phyloP scores from a whole-genome alignment of 805 yeast species.

The Starmerella bacillaris region DNA sequence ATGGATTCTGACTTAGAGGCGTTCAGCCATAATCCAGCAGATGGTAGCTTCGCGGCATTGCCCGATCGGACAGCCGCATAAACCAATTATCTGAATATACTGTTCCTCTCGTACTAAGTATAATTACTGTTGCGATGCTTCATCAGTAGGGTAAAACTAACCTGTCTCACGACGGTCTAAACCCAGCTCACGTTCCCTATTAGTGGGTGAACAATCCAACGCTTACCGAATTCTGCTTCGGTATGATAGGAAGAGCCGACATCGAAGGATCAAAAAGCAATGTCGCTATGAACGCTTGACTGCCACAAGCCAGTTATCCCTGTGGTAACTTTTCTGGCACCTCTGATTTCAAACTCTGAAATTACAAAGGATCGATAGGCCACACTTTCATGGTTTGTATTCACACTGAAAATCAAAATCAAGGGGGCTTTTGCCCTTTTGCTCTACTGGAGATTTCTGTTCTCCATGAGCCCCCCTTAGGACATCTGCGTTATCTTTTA shows the following conservation, averaged over 20 bases:
- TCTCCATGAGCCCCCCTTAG: conserved; percentile 32
- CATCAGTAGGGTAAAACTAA: conserved; percentile 31
- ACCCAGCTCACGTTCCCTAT: conserved; percentile 31
- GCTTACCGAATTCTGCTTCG: conserved; percentile 33
- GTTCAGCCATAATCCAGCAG: conserved; percentile 31
- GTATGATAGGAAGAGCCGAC: conserved; percentile 35
- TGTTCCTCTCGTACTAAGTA: conserved; percentile 27
- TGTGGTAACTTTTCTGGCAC: conserved; percentile 30
- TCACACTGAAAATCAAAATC: conserved; percentile 23
- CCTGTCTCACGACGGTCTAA: conserved; percentile 32
- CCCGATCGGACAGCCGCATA: conserved; percentile 32
- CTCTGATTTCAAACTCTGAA: conserved; percentile 31
- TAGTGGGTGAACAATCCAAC: conserved; percentile 33
- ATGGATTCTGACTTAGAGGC: conserved; percentile 37
- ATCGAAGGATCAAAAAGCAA: conserved; percentile 33
- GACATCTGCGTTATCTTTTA: conserved; percentile 32
- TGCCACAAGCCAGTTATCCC: conserved; percentile 31
- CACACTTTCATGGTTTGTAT: conserved; percentile 32
- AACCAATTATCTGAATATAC: conserved; percentile 32
- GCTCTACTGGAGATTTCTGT: conserved; percentile 33
- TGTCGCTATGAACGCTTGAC: conserved; percentile 34
- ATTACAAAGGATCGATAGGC: conserved; percentile 34
- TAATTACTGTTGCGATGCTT: conserved; percentile 10
- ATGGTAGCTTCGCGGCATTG: conserved; percentile 34
- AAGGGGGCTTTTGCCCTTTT: conserved; percentile 28